Base-by-base conservation (phyloP, 2,329 filamentous ascomycete species). In the Aurifilum marmelostoma region DNA sequence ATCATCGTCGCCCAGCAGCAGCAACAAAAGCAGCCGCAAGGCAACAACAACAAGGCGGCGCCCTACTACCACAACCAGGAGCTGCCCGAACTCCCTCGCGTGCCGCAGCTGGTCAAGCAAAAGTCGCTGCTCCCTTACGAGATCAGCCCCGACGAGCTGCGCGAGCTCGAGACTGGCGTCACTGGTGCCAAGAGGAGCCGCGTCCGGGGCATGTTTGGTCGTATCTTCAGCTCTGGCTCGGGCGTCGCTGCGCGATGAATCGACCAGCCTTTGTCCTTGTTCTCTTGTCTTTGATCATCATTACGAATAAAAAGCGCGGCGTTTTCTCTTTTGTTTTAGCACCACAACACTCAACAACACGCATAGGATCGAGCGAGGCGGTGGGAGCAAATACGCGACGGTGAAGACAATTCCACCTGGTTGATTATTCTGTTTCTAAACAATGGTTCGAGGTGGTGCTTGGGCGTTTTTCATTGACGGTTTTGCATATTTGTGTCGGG, bases 111-210 rank as follows among this genome's bases (percentile, higher is more conserved):
- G 71, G 65, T 43, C 63, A 74, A 76, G 72, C 72, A 74, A 66
- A 69, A 62, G 64, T 69, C 69, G 2, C 74, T 84, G 72, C 82
- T 88, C 5, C 84, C 86, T 7, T 88, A 87, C 76, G 86, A 88
- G 78, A 85, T 87, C 73, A 83, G 82, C 70, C 74, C 79, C 43
- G 85, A 88, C 34, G 83, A 87, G 69, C 81, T 87, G 69, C 81
- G 82, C 70, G 81, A 83, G 68, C 75, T 86, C 59, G 83, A 86
- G 71, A 82, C 85, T 63, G 80, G 78, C 54, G 77, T 78, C 60
- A 86, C 85, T 80, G 83, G 85, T 65, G 81, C 81, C 29, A 78
- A 77, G 69, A 80, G 82, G 64, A 67, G 65, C 29, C 63, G 69
- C 16, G 80, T 81, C 58, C 81, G 84, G 52, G 83, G 85, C 71